A percentile compares a stretch with the other conserved stretches of the same genome.
These are phyloP conservation scores for Linaria vulgaris DNA, from an alignment of 257 asterid species.

Conservation along the genomic window DNA sequence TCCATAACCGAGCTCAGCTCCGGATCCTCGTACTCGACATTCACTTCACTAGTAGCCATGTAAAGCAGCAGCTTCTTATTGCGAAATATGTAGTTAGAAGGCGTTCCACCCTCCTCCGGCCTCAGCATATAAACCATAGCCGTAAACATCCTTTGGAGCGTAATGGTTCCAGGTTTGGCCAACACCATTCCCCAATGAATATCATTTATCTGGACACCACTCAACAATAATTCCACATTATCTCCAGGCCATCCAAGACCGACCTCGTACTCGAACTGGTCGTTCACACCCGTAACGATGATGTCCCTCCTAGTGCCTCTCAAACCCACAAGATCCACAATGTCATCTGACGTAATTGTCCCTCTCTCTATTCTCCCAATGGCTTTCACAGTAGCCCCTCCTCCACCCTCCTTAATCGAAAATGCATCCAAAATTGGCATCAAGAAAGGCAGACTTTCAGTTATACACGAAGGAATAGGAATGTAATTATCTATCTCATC, in stretches of 20 bases:
- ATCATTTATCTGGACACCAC: slow-evolving; percentile 48
- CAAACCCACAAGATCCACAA: slow-evolving; percentile 48
- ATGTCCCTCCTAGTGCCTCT: slow-evolving; percentile 54
- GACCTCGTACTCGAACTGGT: slow-evolving; percentile 29
- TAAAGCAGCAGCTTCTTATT: slow-evolving; percentile 53
- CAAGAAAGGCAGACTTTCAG: slow-evolving; percentile 46
- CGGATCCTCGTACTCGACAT: slow-evolving; percentile 72
- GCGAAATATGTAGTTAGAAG: slow-evolving; percentile 73
- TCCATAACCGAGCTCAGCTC: too few species aligned
- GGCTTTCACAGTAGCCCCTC: slow-evolving; percentile 69
- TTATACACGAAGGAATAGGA: slow-evolving; percentile 49
- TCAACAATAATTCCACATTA: slow-evolving; percentile 54
- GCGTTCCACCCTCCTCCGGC: slow-evolving; percentile 55
- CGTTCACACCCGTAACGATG: slow-evolving; percentile 57
- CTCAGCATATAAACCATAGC: slow-evolving; percentile 30
- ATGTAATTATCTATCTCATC: slow-evolving; percentile 52
- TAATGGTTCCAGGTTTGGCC: slow-evolving; percentile 48
- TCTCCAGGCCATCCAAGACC: slow-evolving; percentile 56
- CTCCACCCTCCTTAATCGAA: slow-evolving; percentile 51
- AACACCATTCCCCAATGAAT: slow-evolving; percentile 59
- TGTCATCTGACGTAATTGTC: slow-evolving; percentile 41
- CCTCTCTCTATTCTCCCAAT: slow-evolving; percentile 56
- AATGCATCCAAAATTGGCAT: slow-evolving; percentile 54
- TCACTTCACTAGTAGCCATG: slow-evolving; percentile 72
- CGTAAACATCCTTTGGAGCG: slow-evolving; percentile 46